A percentile compares a stretch with the other conserved stretches of the same genome.
phyloP scores from a whole-genome alignment of 345 rosid species.

The Hibiscus tridactylites region DNA sequence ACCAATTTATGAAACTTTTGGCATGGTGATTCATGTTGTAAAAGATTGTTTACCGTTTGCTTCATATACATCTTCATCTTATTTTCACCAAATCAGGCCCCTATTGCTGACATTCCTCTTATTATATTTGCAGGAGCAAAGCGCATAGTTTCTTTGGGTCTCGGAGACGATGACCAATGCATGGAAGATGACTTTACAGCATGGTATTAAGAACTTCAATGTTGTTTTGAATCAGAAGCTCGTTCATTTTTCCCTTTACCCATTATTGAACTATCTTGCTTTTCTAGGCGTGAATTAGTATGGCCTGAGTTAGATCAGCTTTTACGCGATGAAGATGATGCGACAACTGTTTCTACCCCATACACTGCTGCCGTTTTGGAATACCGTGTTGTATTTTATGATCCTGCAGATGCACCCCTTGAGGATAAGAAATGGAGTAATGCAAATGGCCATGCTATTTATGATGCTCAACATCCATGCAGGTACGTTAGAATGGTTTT shows the following conservation, averaged over 20 bases:
- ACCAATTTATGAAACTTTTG: not conserved
- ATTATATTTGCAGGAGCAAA: slow-evolving; percentile 57
- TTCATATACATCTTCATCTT: not conserved
- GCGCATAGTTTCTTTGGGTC: slow-evolving; percentile 67
- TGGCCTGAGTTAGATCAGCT: slow-evolving; percentile 94
- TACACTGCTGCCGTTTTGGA: slow-evolving; percentile 90
- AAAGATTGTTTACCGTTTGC: not conserved
- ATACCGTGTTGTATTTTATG: slow-evolving; percentile 71
- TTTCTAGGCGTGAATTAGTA: slow-evolving; percentile 70
- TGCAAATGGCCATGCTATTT: slow-evolving; percentile 68
- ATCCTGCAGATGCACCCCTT: slow-evolving; percentile 32
- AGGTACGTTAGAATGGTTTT: slow-evolving; percentile 29
- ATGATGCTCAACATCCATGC: slow-evolving; percentile 96
- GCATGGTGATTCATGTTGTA: not conserved
- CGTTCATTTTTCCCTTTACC: not conserved
- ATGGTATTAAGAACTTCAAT: slow-evolving; percentile 35
- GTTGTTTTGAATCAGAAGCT: slow-evolving; percentile 3
- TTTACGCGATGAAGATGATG: slow-evolving; percentile 76
- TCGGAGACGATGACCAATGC: slow-evolving; percentile 90
- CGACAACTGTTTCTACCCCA: slow-evolving; percentile 59
- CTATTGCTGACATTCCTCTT: not conserved
- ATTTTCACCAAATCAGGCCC: not conserved
- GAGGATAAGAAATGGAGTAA: slow-evolving; percentile 48
- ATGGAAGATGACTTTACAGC: slow-evolving; percentile 85
- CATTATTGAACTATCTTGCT: slow-evolving; percentile 1